phyloP scores from a whole-genome alignment of 495 filamentous ascomycete species.

The Penicillium turbatum region DNA sequence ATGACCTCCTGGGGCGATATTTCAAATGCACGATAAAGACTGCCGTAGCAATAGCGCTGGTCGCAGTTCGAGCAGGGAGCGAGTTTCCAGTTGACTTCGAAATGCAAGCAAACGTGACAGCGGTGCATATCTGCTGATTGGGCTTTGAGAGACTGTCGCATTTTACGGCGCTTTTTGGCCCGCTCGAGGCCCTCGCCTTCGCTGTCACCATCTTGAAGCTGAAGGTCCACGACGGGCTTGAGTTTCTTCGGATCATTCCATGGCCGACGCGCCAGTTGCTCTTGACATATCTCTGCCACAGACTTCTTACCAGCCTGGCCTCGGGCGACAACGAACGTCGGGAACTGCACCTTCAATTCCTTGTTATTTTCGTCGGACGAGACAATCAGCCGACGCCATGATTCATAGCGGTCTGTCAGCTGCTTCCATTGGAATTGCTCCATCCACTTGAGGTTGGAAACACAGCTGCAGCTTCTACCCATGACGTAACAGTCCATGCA shows the following conservation, averaged over 20 bases:
- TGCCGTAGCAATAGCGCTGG: conserved; percentile 80
- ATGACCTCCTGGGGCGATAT: conserved; percentile 73
- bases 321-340: conserved; percentile 60
- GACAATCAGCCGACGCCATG: conserved; percentile 74
- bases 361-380: conserved; percentile 57
- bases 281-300: conserved; percentile 83
- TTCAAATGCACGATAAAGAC: conserved; percentile 83
- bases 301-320: conserved; percentile 63
- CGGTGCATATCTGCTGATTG: conserved; percentile 36
- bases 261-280: conserved; percentile 71
- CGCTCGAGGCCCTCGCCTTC: conserved; percentile 34
- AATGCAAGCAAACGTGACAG: conserved; percentile 78
- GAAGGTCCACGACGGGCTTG: conserved; percentile 30
- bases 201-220: neutral
- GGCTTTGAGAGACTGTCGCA: conserved; percentile 34
- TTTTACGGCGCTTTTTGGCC: conserved; percentile 48
- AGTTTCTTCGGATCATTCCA: conserved; percentile 50
- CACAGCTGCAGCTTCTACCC: conserved; percentile 84
- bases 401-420: conserved; percentile 71
- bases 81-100: conserved; percentile 75
- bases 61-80: conserved; percentile 71
- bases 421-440: conserved; percentile 87
- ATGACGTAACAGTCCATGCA: conserved; percentile 97
- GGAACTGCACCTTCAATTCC: conserved; percentile 43
- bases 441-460: conserved; percentile 81